Evolutionary conservation across 2,329 filamentous ascomycete species (phyloP), one percentile per base, ranked within the genome.

Genomic region (Huntiella bhutanensis): DNA sequence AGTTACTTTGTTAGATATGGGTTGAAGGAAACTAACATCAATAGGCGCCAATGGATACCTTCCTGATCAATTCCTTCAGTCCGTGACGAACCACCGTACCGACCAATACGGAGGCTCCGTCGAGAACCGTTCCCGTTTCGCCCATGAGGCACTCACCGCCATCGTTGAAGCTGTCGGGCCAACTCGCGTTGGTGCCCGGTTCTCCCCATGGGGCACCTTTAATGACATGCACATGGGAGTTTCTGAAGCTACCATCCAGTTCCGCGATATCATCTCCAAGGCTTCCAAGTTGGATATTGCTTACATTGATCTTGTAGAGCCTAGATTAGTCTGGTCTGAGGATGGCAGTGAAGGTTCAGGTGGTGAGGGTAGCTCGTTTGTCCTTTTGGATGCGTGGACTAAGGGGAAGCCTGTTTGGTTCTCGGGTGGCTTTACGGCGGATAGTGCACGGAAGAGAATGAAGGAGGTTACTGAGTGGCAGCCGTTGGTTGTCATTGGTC

Each of bases 21-120:
- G 4, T 7, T 10, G 28, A 4, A 17, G 10, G 10, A 15, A 8
- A 33, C 43, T 45, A 28, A 45, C 43, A 5, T 32, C 4, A 7
- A 11, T 15, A 46, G 66, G 58, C 3, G 70, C 71, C 2, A 73
- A 77, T 51, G 72, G 75, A 1, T 80, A 79, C 52, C 61, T 82
- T 0, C 59, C 75, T n/a, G 74, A 77, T 46, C 73, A 78, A 48
- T 82, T 81, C 58, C 64, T 72, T 0, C 70, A 65, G 15, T 62
- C 66, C 10, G 63, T 63, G 2, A 62, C 63, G 46, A 75, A 75
- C 52, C 59, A 62, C 39, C 61, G 71, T 17, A 71, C 65, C 1
- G 72, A 75, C 54, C 54, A 60, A 35, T 75, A 73, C 55, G 72
- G 72, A 5, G 71, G 71, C 0, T 64, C 59, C 17, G 61, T 73